Evolutionary conservation across 345 rosid species (phyloP).

Genomic region (Euclidium syriacum): DNA sequence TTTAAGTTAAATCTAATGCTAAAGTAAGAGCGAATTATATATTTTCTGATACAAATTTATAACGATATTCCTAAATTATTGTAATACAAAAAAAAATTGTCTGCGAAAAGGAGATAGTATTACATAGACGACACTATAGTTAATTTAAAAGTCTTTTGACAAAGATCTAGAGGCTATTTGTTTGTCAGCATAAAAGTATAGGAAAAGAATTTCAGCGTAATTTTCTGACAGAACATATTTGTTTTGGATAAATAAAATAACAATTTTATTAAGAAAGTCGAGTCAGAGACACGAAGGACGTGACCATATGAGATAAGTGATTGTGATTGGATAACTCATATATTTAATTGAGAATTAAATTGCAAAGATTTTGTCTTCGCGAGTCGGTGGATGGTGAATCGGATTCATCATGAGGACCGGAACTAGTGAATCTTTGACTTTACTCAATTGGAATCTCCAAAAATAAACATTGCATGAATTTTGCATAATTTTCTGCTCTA

Average conservation of each 20-base stretch:
- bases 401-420: slow-evolving; percentile 8
- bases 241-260: neutral
- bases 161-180: too few species aligned
- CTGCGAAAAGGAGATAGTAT: too few species aligned
- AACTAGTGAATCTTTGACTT: slow-evolving; percentile 28
- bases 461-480: neutral
- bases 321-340: slow-evolving; percentile 7
- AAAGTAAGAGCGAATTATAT: too few species aligned
- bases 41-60: too few species aligned
- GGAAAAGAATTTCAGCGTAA: slow-evolving; percentile 10
- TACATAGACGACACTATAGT: neutral
- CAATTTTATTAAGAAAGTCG: neutral
- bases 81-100: too few species aligned
- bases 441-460: slow-evolving; percentile 9
- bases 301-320: slow-evolving; percentile 2
- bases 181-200: too few species aligned
- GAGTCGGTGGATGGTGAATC: slow-evolving; percentile 27
- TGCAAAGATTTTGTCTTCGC: neutral
- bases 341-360: neutral
- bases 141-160: too few species aligned
- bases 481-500: neutral
- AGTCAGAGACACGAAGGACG: slow-evolving; percentile 18
- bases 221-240: neutral
- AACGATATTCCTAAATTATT: too few species aligned
- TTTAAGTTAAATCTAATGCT: too few species aligned